Base-by-base conservation (phyloP, 495 filamentous ascomycete species). In the Penicillium cataractarum region DNA sequence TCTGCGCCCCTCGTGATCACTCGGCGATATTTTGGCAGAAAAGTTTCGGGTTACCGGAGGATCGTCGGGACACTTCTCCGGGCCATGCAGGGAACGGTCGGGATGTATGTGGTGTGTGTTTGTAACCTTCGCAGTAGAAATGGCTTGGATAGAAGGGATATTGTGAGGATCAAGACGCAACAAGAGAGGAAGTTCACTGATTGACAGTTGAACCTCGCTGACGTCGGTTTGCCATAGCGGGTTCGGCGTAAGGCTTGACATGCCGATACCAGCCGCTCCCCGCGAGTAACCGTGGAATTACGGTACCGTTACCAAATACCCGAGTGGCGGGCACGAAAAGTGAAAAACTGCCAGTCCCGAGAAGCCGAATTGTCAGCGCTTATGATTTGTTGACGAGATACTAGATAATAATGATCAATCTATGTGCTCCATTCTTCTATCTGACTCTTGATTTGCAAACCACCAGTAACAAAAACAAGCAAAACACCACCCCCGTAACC, bases 201-300 rank as follows among this genome's bases (percentile, higher is more conserved):
- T 53, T 42, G 22, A 29, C 8, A 5, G 13, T 37, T 12, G 29
- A 9, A 44, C 37, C 21, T 56, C 64, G 40, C 62, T 68, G 66
- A 66, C 69, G 66, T 67, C 63, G 65, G 61, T 65, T 51, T 65
- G 68, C 33, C 68, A 62, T 62, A 56, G 40, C 17, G 51, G 51
- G 35, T 59, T 65, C 65, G 65, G 65, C 61, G 62, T 74, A 74
- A 65, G 51, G 40, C 64, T 67, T 77, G 71, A 75, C 73, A 63
- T 76, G 75, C 76, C 76, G 76, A 77, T 77, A 79, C 76, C 63
- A 59, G 52, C 65, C 58, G 60, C 54, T 9, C 29, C 51, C 69
- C 65, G 69, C 58, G 12, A 49, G 57, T 67, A 67, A 46, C 65
- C 68, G 70, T 19, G 4, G 46, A 21, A 65, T 58, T 60, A 65